Base-by-base conservation (phyloP, 768 basidiomycete species). In the Boletales sp. region DNA sequence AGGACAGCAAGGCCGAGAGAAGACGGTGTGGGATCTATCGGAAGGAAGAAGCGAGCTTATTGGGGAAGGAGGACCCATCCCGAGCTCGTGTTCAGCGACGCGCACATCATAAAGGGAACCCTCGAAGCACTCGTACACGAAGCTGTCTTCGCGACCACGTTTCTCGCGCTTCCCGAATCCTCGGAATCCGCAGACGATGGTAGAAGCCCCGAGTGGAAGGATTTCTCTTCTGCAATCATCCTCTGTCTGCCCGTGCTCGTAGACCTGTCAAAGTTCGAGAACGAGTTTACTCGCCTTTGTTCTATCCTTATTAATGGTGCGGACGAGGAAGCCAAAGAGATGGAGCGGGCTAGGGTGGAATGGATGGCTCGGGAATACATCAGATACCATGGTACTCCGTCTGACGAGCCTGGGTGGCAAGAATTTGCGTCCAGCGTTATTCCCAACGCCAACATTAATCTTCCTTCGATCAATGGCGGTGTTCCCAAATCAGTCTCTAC, bases 61-160 rank as follows among this genome's bases (percentile, higher is more conserved):
- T 90, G 88, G 87, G 90, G 90, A 13, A 73, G 86, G 50, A 74
- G 72, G 46, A 83, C 80, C 9, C 91, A 93, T 71, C 86, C 86
- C 10, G 81, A 89, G 56, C 66, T 90, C 19, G 69, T 78, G n/a
- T 54, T 72, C 45, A 61, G 50, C 32, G 68, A 73, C 49, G 66
- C 55, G 2, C 63, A 57, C 10, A 73, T 91, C 32, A 74, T 78
- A 57, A 83, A 79, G 43, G 90, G 90, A 12, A 83, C 82, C 0
- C 78, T 82, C 36, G 90, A 92, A 63, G 89, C 92, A 1, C 74
- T 94, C 7, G 70, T 86, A 0, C 91, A 94, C 59, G 92, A 93
- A 67, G 70, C 81, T 11, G 83, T 90, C 12, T 93, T 93, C 62
- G 84, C 79, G 12, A 90, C 89, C 1, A 82, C 81, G 13, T 89